phyloP scores from a whole-genome alignment of 2,329 filamentous ascomycete species.

The Aspergillus jensenii region DNA sequence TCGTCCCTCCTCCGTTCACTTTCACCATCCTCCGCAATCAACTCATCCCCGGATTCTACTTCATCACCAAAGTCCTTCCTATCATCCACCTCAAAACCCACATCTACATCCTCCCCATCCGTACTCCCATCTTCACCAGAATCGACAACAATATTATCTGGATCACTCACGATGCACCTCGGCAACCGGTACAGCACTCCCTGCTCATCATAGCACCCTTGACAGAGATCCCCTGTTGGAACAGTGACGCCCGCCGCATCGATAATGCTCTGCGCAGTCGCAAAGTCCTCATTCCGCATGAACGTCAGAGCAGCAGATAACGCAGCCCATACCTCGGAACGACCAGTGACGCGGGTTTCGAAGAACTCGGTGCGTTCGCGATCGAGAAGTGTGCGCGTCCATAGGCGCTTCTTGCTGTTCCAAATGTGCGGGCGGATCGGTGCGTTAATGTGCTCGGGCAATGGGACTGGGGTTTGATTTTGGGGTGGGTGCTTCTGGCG shows the following conservation, averaged over 20 bases:
- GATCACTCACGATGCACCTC: conserved; percentile 68
- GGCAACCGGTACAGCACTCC: conserved; percentile 71
- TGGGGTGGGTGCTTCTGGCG: background rate
- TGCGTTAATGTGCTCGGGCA: conserved; percentile 66
- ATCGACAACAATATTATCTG: conserved; percentile 51
- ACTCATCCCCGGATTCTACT: conserved; percentile 35
- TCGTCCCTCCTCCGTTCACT: conserved; percentile 51
- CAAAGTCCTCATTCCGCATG: conserved; percentile 62
- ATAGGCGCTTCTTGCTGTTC: conserved; percentile 62
- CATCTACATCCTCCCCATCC: conserved; percentile 10
- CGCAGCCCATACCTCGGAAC: conserved; percentile 76
- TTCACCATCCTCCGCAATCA: conserved; percentile 35
- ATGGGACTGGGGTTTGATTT: conserved; percentile 19
- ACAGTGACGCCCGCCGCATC: conserved; percentile 74
- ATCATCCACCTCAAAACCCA: conserved; percentile 27
- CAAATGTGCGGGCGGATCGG: conserved; percentile 67
- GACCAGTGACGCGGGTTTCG: conserved; percentile 80
- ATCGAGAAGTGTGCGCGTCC: conserved; percentile 69
- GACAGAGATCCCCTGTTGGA: conserved; percentile 69
- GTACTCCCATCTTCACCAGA: conserved; percentile 20
- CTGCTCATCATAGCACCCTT: conserved; percentile 70
- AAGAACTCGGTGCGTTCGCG: conserved; percentile 81
- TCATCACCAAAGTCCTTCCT: conserved; percentile 29
- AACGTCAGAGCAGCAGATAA: conserved; percentile 67
- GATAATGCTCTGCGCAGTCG: conserved; percentile 76